Percentiles rank a stretch among this genome's conserved stretches.
phyloP scores from a whole-genome alignment of 345 rosid species.

The Gossypium bickii region DNA sequence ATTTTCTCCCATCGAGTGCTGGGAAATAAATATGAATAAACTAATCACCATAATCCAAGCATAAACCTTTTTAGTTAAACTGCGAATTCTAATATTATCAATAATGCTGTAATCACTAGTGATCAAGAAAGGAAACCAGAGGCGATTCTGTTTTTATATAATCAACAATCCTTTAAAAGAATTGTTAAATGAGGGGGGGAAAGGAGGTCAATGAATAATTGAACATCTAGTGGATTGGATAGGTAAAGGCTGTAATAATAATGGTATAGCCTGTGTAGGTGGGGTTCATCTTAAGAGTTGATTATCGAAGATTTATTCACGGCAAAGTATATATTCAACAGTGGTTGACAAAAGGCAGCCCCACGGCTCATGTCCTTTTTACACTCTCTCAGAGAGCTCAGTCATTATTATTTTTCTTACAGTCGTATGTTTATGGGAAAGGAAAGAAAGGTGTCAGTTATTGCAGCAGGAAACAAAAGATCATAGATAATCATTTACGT shows the following conservation, averaged over 20 bases:
- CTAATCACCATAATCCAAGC: no score
- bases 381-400: neutral
- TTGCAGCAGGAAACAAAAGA: neutral
- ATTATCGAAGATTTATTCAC: conserved; percentile 1
- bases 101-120: neutral
- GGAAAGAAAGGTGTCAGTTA: neutral
- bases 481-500: neutral
- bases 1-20: neutral
- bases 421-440: neutral
- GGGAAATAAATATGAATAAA: neutral
- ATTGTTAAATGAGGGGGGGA: neutral
- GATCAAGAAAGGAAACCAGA: neutral
- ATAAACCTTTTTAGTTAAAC: no score
- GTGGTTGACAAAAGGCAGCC: neutral
- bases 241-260: neutral
- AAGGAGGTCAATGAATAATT: neutral
- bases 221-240: neutral
- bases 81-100: neutral
- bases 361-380: neutral
- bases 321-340: neutral
- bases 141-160: neutral
- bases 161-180: neutral
- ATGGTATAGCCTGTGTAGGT: neutral
- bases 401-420: neutral
- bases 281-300: neutral